Evolutionary conservation across 305 asterid species (phyloP), one percentile per base, ranked within the genome.

Genomic region (Andrographis paniculata): DNA sequence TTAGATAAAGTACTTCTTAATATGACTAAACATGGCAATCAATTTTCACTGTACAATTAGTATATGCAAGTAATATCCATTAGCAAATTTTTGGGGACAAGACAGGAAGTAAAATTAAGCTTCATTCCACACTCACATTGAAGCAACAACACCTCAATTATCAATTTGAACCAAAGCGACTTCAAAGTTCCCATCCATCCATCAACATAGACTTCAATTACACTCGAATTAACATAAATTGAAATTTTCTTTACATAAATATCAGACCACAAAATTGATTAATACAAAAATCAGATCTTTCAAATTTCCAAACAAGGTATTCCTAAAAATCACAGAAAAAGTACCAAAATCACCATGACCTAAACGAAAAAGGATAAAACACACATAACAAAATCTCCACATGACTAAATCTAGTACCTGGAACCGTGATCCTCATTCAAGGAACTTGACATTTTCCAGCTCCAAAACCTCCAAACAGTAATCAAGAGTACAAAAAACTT

Each of bases 361-460:
- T n/a, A n/a, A n/a, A n/a, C n/a, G n/a, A 24, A 24, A 24, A 24
- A 24, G 30, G 8, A 24, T 3, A 4, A 33, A 33, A 13, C 38
- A 11, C 8, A 33, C 8, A 33, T 5, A 33, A 13, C 9, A 33
- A 37, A 37, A 37, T n/a, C 17, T n/a, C 39, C 47, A 42, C 1
- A 42, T 17, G 11, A 1, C n/a, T 27, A 30, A 27, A 43, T 10
- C 4, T 17, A 17, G 40, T 62, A 84, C 95, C 86, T 73, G 62
- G 64, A 78, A 63, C 72, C 79, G 54, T 67, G 87, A 71, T 78
- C 81, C 70, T 66, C 71, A 54, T 59, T 69, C 38, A 28, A 59
- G 27, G 78, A 55, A 60, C 59, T 60, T 15, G 82, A 58, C 87
- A 80, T 80, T 55, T 57, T 55, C 44, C 4, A 56, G 60, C 63